phyloP scores from a whole-genome alignment of 139 green algal genomes.

The Coelastrella sp. region DNA sequence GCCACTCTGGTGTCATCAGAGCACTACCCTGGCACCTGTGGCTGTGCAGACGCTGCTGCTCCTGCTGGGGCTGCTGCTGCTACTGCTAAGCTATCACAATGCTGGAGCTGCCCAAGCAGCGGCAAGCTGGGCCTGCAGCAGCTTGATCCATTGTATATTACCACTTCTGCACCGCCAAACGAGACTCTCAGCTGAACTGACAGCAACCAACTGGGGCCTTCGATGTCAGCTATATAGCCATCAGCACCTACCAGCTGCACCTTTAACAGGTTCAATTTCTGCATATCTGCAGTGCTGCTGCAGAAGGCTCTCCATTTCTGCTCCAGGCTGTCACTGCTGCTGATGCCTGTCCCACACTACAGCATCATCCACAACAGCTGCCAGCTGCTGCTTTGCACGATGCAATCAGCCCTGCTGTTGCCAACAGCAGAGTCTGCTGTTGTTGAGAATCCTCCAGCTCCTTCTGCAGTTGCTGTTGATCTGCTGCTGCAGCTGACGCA shows the following conservation, averaged over 20 bases:
- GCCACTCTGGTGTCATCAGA: neutral
- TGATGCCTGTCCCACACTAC: neutral
- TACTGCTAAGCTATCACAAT: neutral
- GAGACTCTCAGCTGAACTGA: neutral
- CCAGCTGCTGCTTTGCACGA: neutral
- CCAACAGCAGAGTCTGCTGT: neutral
- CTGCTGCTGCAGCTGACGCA: conserved; percentile 31
- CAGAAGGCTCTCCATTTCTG: neutral
- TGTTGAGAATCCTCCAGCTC: neutral
- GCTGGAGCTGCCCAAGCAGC: neutral
- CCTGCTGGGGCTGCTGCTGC: conserved; percentile 4
- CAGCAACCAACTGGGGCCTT: neutral
- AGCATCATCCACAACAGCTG: neutral
- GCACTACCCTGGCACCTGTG: neutral
- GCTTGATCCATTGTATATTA: neutral
- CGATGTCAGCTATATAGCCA: neutral
- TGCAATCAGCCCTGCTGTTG: neutral
- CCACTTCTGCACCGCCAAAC: neutral
- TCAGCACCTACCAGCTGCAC: neutral
- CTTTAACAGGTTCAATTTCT: conserved; percentile 6
- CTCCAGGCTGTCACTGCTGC: neutral
- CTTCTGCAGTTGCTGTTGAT: too few species aligned
- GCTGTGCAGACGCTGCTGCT: neutral
- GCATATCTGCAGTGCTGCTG: neutral
- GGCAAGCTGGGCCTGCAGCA: neutral